phyloP scores from a whole-genome alignment of 768 basidiomycete species.

The Cystofilobasidium macerans region DNA sequence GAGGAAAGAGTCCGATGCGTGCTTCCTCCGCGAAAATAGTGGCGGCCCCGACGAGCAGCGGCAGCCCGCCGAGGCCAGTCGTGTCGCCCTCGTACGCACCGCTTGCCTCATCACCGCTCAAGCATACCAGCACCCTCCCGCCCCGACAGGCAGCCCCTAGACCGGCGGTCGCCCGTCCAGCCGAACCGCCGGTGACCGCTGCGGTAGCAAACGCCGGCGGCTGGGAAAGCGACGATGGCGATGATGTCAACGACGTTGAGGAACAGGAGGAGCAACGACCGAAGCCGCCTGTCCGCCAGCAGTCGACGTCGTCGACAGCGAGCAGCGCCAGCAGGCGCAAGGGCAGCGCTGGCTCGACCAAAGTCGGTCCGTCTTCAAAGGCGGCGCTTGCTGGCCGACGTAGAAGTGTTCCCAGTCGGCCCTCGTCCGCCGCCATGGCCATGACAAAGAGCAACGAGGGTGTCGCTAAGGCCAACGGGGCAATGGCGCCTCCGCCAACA shows the following conservation, averaged over 20 bases:
- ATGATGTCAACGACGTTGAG: no score
- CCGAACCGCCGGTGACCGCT: no score
- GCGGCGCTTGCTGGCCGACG: no score
- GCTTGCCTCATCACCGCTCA: constrained; percentile 18
- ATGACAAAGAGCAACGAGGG: background rate
- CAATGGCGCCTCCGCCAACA: background rate
- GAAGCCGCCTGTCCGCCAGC: background rate
- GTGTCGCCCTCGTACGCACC: constrained; percentile 5
- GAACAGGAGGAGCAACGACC: background rate
- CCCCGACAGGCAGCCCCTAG: no score
- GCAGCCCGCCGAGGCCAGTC: background rate
- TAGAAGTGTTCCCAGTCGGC: background rate
- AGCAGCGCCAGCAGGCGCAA: background rate
- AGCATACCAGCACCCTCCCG: constrained; percentile 7
- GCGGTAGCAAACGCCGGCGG: background rate
- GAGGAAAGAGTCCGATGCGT: background rate
- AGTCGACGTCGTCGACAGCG: background rate
- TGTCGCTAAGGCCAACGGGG: background rate
- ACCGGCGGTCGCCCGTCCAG: no score
- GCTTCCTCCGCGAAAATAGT: background rate
- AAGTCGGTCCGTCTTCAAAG: background rate
- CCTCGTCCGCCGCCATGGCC: background rate
- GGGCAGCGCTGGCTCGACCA: background rate
- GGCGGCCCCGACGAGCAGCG: background rate
- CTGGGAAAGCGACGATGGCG: background rate